Conservation (phyloP, 2,329 filamentous ascomycete genomes). For the Fusarium longipes region DNA sequence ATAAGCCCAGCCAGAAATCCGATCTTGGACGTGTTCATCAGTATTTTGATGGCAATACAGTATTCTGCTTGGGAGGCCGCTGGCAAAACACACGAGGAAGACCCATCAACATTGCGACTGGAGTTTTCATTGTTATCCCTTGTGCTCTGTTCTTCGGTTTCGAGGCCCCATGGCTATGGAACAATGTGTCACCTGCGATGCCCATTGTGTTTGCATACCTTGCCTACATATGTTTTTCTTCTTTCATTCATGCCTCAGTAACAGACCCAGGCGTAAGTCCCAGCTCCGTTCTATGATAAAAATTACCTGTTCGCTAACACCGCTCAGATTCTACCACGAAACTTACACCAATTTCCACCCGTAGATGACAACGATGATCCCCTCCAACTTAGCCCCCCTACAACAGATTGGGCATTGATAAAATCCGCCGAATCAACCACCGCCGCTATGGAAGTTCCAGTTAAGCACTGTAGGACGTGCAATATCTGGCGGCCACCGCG, state of each 20-base stretch:
- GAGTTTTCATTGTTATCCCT: conserved; percentile 81
- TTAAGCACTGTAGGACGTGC: conserved; percentile 98
- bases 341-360: conserved; percentile 89
- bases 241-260: conserved; percentile 91
- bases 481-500: conserved; percentile 97
- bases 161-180: conserved; percentile 87
- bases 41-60: conserved; percentile 93
- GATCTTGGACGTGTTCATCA: conserved; percentile 78
- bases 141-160: conserved; percentile 85
- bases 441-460: conserved; percentile 95
- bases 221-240: conserved; percentile 91
- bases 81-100: conserved; percentile 88
- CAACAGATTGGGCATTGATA: conserved; percentile 94
- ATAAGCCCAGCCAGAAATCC: conserved; percentile 40
- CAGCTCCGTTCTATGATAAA: neutral
- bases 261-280: conserved; percentile 89
- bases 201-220: conserved; percentile 91
- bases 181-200: conserved; percentile 85
- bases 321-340: conserved; percentile 87
- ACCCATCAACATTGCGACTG: conserved; percentile 90
- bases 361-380: conserved; percentile 81
- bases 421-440: conserved; percentile 79
- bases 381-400: conserved; percentile 81
- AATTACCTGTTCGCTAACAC: conserved; percentile 23
- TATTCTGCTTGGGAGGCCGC: conserved; percentile 87